Percentiles rank a stretch among this genome's conserved stretches.
These are phyloP conservation scores for Microbotryum scabiosae DNA, from an alignment of 1,284 basidiomycete genomes.

Conservation along the genomic window DNA sequence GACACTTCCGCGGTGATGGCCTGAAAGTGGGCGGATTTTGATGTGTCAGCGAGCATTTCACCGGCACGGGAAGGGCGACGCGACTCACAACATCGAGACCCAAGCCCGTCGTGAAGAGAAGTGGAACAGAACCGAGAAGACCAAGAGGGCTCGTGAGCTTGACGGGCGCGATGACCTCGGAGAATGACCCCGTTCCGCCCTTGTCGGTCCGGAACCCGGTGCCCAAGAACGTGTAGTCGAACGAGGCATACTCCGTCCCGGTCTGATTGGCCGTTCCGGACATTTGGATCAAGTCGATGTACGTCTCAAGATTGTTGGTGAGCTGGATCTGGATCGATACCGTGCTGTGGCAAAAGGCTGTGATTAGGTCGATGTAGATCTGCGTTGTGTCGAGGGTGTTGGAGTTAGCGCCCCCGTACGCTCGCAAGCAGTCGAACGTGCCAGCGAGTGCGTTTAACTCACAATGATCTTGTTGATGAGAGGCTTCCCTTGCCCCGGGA, in stretches of 20 bases:
- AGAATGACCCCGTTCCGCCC: conserved; percentile 9
- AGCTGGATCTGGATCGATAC: conserved; percentile 13
- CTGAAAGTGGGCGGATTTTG: not conserved
- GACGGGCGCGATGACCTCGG: conserved; percentile 13
- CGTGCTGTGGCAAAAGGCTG: conserved; percentile 40
- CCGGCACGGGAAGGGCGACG: not conserved
- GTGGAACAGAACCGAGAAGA: conserved; percentile 4
- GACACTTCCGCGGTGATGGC: conserved; percentile 9
- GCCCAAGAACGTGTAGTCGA: conserved; percentile 9
- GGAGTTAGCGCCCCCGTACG: too few species aligned
- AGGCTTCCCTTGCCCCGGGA: conserved; percentile 44
- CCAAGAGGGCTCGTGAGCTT: conserved; percentile 5
- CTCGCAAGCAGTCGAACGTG: too few species aligned
- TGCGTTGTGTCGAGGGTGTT: too few species aligned
- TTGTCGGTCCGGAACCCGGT: conserved; percentile 7
- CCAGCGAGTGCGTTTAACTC: not conserved
- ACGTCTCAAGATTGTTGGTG: conserved; percentile 22
- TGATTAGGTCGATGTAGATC: conserved; percentile 39
- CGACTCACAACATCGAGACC: conserved; percentile 16
- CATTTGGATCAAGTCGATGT: conserved; percentile 9
- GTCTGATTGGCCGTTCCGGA: conserved; percentile 13
- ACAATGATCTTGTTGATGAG: conserved; percentile 44
- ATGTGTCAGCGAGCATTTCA: not conserved
- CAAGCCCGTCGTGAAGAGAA: conserved; percentile 1
- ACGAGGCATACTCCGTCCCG: conserved; percentile 5